Evolutionary conservation across 208 protist species (phyloP).

Genomic region (Strigomonas culicis): DNA sequence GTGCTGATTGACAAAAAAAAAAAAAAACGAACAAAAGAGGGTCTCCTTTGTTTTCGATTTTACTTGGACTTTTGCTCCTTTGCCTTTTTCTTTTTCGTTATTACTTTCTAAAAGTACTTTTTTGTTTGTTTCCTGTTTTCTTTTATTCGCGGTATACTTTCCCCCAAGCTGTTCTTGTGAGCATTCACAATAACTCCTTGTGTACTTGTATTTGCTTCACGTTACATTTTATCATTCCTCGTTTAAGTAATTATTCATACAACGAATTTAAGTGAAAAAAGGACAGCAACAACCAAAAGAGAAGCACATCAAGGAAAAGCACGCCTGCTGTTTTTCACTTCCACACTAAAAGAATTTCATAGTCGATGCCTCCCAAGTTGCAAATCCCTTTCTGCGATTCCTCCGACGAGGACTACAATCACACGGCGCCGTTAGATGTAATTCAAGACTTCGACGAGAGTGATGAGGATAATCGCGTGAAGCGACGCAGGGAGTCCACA

Average conservation of each 20-base stretch:
- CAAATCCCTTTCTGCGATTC: conserved; percentile 65
- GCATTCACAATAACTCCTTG: too few species aligned
- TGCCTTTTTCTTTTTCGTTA: neutral
- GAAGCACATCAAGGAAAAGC: too few species aligned
- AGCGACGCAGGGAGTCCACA: too few species aligned
- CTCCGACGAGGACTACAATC: conserved; percentile 58
- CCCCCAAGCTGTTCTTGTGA: too few species aligned
- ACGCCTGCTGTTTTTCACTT: too few species aligned
- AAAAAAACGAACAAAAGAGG: conserved; percentile 8
- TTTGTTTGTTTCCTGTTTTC: conserved; percentile 9
- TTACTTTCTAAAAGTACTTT: neutral
- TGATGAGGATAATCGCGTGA: too few species aligned
- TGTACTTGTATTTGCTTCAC: neutral
- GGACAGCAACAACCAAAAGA: too few species aligned
- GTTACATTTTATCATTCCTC: conserved; percentile 1
- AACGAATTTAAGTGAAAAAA: too few species aligned
- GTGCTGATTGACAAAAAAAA: conserved; percentile 3
- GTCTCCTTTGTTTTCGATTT: conserved; percentile 19
- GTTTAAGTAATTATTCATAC: neutral
- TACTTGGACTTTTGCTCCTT: neutral
- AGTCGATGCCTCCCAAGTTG: conserved; percentile 18
- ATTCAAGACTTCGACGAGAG: conserved; percentile 16
- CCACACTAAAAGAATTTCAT: neutral
- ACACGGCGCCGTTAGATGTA: conserved; percentile 37
- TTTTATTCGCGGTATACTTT: neutral